phyloP scores from a whole-genome alignment of 192 early-diverging fungal genomes.

The Coemansia sp. region DNA sequence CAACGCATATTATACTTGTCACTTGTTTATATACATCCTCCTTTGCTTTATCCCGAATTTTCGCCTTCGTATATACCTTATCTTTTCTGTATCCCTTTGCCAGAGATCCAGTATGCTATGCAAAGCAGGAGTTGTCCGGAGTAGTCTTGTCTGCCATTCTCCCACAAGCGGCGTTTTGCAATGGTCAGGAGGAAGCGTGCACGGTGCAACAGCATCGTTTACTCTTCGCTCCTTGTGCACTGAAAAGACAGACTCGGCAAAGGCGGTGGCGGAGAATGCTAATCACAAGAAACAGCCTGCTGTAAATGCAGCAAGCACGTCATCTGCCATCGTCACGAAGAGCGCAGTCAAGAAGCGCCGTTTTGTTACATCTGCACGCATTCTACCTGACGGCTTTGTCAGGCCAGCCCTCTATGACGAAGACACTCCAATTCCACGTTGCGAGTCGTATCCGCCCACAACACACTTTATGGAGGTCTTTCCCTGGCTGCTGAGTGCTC shows the following conservation, averaged over 20 bases:
- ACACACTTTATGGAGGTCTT: constrained; percentile 24
- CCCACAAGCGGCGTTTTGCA: background rate
- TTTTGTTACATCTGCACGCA: constrained; percentile 30
- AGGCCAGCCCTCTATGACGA: constrained; percentile 40
- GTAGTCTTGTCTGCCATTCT: background rate
- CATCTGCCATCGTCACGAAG: constrained; percentile 6
- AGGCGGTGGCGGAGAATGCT: background rate
- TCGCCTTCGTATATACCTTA: too few species aligned
- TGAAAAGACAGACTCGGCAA: constrained; percentile 18
- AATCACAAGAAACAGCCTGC: constrained; percentile 2
- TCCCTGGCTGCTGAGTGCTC: constrained; percentile 53
- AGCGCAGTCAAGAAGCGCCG: constrained; percentile 18
- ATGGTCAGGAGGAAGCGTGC: background rate
- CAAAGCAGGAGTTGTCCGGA: background rate
- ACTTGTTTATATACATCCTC: background rate
- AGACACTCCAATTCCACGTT: constrained; percentile 38
- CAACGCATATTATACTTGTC: background rate
- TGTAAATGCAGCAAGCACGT: background rate
- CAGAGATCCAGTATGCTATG: constrained; percentile 1
- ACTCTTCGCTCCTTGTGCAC: constrained; percentile 28
- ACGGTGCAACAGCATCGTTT: constrained; percentile 11
- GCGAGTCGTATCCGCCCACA: constrained; percentile 25
- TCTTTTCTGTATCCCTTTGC: background rate
- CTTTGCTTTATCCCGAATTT: background rate
- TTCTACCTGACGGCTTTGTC: constrained; percentile 35